Percentiles rank a stretch among this genome's conserved stretches.
phyloP scores from a whole-genome alignment of 169 alveolate species.

The Plasmodium inui region DNA sequence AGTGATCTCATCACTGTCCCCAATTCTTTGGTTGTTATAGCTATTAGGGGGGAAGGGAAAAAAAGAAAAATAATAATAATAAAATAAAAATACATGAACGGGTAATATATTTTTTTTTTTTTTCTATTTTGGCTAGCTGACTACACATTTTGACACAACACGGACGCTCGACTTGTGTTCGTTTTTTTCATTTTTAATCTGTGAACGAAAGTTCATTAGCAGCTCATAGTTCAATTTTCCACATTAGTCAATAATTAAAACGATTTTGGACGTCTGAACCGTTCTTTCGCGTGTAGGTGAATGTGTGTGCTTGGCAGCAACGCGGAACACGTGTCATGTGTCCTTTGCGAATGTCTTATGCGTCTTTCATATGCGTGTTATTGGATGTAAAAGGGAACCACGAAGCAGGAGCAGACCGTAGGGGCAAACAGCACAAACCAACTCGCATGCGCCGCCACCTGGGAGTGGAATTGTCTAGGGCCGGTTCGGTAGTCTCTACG shows the following conservation, averaged over 20 bases:
- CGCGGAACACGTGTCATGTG: neutral
- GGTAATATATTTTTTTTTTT: neutral
- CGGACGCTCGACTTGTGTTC: neutral
- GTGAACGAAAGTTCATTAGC: neutral
- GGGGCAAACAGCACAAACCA: neutral
- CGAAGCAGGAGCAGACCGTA: neutral
- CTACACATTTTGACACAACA: neutral
- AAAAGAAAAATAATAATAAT: neutral
- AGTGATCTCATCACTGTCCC: slow-evolving; percentile 96
- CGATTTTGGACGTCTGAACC: neutral
- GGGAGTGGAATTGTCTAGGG: neutral
- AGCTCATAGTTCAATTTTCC: slow-evolving; percentile 9
- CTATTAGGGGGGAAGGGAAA: slow-evolving; percentile 76
- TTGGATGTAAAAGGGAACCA: neutral
- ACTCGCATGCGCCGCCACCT: neutral
- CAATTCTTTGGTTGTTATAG: slow-evolving; percentile 96
- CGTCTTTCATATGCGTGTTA: neutral
- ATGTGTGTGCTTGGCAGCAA: neutral
- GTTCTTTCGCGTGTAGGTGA: neutral
- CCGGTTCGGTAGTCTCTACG: neutral
- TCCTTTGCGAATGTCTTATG: slow-evolving; percentile 6
- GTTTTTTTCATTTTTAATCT: slow-evolving; percentile 5
- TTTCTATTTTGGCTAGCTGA: slow-evolving; percentile 7
- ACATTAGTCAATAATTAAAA: neutral
- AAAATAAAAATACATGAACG: neutral